phyloP scores from a whole-genome alignment of 106 monocot species.

The Acorus calamus region DNA sequence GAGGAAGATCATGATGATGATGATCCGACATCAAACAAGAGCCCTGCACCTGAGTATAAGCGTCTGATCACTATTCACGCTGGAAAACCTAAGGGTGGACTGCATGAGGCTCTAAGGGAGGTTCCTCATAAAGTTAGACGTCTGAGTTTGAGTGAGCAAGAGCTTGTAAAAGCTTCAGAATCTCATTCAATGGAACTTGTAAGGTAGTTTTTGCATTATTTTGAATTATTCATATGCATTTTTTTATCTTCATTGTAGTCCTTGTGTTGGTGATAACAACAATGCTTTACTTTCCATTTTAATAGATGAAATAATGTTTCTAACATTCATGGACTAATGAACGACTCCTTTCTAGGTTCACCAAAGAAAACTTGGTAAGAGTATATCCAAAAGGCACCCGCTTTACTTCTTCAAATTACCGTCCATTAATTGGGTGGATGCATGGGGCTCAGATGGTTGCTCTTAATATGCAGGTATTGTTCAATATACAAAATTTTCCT shows the following conservation, averaged over 20 bases:
- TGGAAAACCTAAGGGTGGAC: conserved; percentile 25
- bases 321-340: no score
- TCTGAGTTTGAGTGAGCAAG: conserved; percentile 35
- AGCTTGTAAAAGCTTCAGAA: conserved; percentile 24
- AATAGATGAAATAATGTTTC: background rate
- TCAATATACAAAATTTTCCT: background rate
- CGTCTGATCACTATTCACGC: conserved; percentile 20
- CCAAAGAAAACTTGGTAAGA: conserved; percentile 5
- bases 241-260: background rate
- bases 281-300: background rate
- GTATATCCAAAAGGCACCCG: conserved; percentile 9
- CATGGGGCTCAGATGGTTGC: background rate
- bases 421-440: conserved; percentile 10
- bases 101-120: conserved; percentile 13
- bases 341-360: background rate
- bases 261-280: background rate
- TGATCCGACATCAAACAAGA: conserved; percentile 13
- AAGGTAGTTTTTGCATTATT: conserved; percentile 10
- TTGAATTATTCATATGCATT: no score
- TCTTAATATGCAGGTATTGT: conserved; percentile 11
- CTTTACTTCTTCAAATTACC: conserved; percentile 8
- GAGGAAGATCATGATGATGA: conserved; percentile 15
- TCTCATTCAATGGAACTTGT: conserved; percentile 26
- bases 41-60: background rate
- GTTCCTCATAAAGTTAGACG: conserved; percentile 30